phyloP scores from a whole-genome alignment of 2,329 filamentous ascomycete species.

The Helminthosporium solani region DNA sequence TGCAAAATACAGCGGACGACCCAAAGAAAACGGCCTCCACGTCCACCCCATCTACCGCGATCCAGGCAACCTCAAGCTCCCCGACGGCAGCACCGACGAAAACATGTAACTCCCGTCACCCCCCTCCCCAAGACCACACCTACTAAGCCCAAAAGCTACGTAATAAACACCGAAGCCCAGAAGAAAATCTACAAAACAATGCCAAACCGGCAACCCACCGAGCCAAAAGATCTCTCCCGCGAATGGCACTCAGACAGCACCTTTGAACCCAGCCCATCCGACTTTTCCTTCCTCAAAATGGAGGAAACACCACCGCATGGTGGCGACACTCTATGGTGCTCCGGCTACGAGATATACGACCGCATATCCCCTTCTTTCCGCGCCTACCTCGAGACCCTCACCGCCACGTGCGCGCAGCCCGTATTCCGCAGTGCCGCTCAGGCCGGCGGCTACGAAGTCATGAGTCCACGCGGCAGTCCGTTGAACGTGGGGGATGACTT shows the following conservation, averaged over 20 bases:
- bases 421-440: constrained; percentile 16
- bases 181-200: constrained; percentile 37
- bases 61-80: constrained; percentile 16
- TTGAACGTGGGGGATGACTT: constrained; percentile 25
- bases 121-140: too few species aligned
- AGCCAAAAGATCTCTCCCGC: constrained; percentile 29
- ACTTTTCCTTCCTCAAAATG: constrained; percentile 23
- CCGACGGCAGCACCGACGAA: constrained; percentile 19
- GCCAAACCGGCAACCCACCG: constrained; percentile 24
- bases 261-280: constrained; percentile 60
- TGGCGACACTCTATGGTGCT: constrained; percentile 47
- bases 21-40: constrained; percentile 57
- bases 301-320: constrained; percentile 25
- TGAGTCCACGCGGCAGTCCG: constrained; percentile 21
- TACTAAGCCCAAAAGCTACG: constrained; percentile 50
- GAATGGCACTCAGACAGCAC: constrained; percentile 62
- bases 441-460: constrained; percentile 13
- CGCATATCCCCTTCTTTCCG: constrained; percentile 28
- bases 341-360: constrained; percentile 44
- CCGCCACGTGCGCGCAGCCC: constrained; percentile 25
- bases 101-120: constrained; percentile 11
- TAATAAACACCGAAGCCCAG: constrained; percentile 59
- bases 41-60: constrained; percentile 57
- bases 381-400: constrained; percentile 24
- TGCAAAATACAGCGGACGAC: constrained; percentile 55